Percentiles rank a stretch among this genome's conserved stretches.
Conservation (phyloP, 176 grass and related monocot genomes). For the Rhynchospora pubera region DNA sequence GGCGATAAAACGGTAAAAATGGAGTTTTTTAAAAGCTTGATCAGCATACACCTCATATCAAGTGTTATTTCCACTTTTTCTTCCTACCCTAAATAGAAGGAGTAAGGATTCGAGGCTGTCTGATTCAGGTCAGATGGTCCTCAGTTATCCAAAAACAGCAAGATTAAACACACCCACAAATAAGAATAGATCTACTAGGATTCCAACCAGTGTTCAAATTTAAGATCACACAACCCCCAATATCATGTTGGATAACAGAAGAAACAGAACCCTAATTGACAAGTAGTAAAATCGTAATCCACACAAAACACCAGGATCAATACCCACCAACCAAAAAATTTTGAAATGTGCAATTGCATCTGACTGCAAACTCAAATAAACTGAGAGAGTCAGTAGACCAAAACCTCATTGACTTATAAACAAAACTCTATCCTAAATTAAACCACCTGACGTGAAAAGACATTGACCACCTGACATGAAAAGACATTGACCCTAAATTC, state of each 20-base stretch:
- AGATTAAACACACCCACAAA: too few relatives aligned
- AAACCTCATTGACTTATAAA: not conserved
- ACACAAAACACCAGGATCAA: not conserved
- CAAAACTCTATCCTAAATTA: not conserved
- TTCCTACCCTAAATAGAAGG: not conserved
- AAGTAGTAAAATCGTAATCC: not conserved
- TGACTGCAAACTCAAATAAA: not conserved
- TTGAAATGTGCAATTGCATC: not conserved
- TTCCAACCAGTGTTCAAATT: not conserved
- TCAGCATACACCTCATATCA: not conserved
- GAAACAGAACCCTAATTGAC: not conserved
- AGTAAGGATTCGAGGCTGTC: not conserved
- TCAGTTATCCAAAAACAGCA: not conserved
- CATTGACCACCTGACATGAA: too few relatives aligned
- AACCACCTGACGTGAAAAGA: too few relatives aligned
- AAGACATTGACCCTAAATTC: not conserved
- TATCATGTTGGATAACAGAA: not conserved
- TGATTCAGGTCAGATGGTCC: not conserved
- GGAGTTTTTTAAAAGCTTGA: too few relatives aligned
- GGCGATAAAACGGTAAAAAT: too few relatives aligned
- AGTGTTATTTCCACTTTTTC: not conserved
- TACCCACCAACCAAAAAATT: not conserved
- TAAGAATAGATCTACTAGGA: not conserved
- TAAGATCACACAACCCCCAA: not conserved
- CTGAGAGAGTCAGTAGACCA: not conserved